Base-by-base conservation (phyloP, 2,329 filamentous ascomycete species). In the Aureobasidium sp. region DNA sequence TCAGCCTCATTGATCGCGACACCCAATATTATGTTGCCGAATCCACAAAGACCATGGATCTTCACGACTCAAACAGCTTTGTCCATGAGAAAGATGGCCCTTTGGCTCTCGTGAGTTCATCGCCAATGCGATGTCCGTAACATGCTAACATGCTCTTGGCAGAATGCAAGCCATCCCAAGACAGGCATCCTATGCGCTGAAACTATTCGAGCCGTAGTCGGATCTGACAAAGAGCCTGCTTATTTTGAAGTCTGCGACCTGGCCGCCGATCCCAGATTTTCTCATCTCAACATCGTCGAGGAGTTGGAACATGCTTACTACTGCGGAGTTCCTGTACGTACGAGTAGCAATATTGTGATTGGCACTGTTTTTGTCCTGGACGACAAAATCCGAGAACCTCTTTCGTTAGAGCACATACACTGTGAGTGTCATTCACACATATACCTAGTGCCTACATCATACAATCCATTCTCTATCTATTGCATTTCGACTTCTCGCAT, bases 121-220 rank as follows among this genome's bases (percentile, higher is more conserved):
- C 12, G 9, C 13, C 23, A 10, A 47, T 34, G 17, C 17, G 3
- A n/a, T 42, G 1, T 29, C 12, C 6, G 29, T 15, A 46, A 5
- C 15, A 8, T 37, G 26, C 41, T 62, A 29, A 62, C 29, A 29
- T 47, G 8, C n/a, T 13, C 5, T 17, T 0, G n/a, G 10, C 52
- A 36, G 61, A 20, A 63, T 61, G 83, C 83, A 66, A 81, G 82
- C 63, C 80, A 80, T n/a, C 80, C 80, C 23, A 84, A 87, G 0
- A 85, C 84, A 1, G 82, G 87, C 53, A 78, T 80, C 34, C 84
- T 83, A 2, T 79, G 79, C 0, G 80, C 79, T 44, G 78, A 81
- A 51, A 80, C 82, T 65, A 78, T 79, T 62, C 81, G 64, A 61
- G n/a, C 67, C 64, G 32, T 58, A 57, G 23, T 68, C 41, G 41